phyloP scores from a whole-genome alignment of 1,284 basidiomycete species.

The Malassezia obtusa region DNA sequence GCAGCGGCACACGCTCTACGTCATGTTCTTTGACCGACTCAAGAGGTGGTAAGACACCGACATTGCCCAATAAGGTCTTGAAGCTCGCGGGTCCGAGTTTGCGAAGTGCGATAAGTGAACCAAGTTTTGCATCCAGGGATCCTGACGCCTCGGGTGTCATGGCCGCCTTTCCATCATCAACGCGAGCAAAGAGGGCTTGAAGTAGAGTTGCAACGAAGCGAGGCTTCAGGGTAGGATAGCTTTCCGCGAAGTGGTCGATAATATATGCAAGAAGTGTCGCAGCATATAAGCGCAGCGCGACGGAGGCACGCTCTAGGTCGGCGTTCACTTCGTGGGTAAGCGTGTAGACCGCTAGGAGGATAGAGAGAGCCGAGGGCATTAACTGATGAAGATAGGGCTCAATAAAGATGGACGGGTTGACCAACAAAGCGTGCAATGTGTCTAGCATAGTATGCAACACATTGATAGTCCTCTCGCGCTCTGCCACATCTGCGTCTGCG shows the following conservation, averaged over 20 bases:
- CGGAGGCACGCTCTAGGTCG: slow-evolving; percentile 17
- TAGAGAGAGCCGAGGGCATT: slow-evolving; percentile 80
- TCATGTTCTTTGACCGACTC: slow-evolving; percentile 3
- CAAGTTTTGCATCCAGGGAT: slow-evolving; percentile 31
- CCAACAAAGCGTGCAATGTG: slow-evolving; percentile 35
- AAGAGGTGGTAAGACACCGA: background rate
- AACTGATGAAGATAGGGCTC: slow-evolving; percentile 97
- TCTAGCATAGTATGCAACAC: slow-evolving; percentile 35
- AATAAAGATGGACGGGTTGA: slow-evolving; percentile 74
- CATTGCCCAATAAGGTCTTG: slow-evolving; percentile 25
- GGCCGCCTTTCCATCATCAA: slow-evolving; percentile 14
- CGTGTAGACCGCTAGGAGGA: slow-evolving; percentile 73
- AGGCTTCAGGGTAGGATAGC: slow-evolving; percentile 70
- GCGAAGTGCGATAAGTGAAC: slow-evolving; percentile 38
- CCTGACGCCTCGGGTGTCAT: slow-evolving; percentile 21
- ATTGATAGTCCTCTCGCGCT: slow-evolving; percentile 7
- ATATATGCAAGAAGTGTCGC: slow-evolving; percentile 66
- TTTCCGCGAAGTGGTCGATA: slow-evolving; percentile 56
- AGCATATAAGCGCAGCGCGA: slow-evolving; percentile 29
- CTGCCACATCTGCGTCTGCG: background rate
- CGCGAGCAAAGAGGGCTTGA: slow-evolving; percentile 63
- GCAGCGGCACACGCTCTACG: slow-evolving; percentile 19
- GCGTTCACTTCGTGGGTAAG: slow-evolving; percentile 25
- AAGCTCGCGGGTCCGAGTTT: slow-evolving; percentile 35
- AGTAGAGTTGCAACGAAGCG: slow-evolving; percentile 86